phyloP scores from a whole-genome alignment of 108 stramenopile species.

The Fistulifera solaris region DNA sequence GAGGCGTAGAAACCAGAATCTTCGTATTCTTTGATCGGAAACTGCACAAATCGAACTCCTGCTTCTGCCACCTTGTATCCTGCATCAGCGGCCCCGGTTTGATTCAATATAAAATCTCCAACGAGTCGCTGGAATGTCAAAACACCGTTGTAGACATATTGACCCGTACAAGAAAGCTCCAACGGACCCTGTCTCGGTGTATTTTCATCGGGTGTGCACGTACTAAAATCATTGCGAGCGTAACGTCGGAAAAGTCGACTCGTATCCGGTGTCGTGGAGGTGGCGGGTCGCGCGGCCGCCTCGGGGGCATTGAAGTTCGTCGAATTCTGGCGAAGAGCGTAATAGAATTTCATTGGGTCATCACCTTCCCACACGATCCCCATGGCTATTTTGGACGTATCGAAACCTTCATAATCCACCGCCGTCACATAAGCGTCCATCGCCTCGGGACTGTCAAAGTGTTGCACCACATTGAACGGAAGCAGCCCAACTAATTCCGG shows the following conservation, averaged over 20 bases:
- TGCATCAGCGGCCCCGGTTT: conserved; percentile 25
- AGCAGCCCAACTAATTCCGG: conserved; percentile 42
- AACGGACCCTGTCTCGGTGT: conserved; percentile 33
- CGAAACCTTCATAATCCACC: conserved; percentile 23
- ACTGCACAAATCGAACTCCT: conserved; percentile 55
- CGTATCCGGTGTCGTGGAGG: conserved; percentile 48
- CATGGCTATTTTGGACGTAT: conserved; percentile 50
- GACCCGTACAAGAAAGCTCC: conserved; percentile 49
- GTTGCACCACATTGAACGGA: too few relatives aligned
- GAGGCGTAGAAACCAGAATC: conserved; percentile 47
- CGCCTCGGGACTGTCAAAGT: conserved; percentile 37
- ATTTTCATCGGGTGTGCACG: conserved; percentile 29
- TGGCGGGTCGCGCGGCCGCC: conserved; percentile 32
- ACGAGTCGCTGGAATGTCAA: conserved; percentile 61
- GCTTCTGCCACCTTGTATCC: conserved; percentile 31
- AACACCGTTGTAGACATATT: conserved; percentile 70
- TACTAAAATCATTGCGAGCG: conserved; percentile 29
- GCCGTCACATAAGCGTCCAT: conserved; percentile 46
- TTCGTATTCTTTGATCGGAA: conserved; percentile 48
- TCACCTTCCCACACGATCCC: conserved; percentile 49
- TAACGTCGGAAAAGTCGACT: conserved; percentile 32
- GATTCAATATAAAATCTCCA: conserved; percentile 56
- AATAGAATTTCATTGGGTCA: conserved; percentile 33
- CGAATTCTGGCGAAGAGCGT: conserved; percentile 55
- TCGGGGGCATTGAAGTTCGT: conserved; percentile 63